Base-by-base conservation (phyloP, 2,329 filamentous ascomycete genomes). In the Neonectria faginata region DNA sequence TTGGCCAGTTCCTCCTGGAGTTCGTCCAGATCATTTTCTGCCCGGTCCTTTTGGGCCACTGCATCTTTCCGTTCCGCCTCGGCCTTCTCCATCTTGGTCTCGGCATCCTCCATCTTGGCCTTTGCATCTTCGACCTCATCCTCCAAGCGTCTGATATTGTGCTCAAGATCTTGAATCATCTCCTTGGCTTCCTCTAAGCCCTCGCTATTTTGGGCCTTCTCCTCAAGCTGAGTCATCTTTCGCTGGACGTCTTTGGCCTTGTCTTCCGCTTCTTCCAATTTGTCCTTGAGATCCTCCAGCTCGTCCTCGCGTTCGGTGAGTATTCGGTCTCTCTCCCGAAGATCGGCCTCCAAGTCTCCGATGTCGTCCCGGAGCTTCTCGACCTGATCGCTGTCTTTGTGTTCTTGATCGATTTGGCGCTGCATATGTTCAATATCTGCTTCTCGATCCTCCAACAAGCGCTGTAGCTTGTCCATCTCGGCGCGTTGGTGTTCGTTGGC, bases 1-100 rank as follows among this genome's bases (percentile, higher is more conserved):
- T 94, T 90, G 22, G 91, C 86, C 85, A 94, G 88, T 72, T 94
- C 92, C 58, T 92, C 90, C 66, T 92, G 91, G 25, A 94, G 82
- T 72, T 91, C 88, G 70, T 89, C 84, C 16, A 91, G 79, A 63
- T 91, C 85, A 7, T 79, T 80, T 70, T 89, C 86, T 2, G 88
- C 88, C 31, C 85, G 83, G 22, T 87, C 81, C 69, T 86, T 88
- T 60, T 89, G 83, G 1, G 80, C 75, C 8, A 84, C 65, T 0
- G 88, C 87, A 57, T 86, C 82, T 33, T 87, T 80, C 20, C 86
- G 78, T 68, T 85, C 47, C 9, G 50, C 42, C 45, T 55, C 61
- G 0, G 88, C 87, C 56, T 86, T 82, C 36, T 88, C 80, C 18
- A 86, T 78, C 68, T 22, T 53, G 6, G 47, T 33, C 50, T 58